Conservation (phyloP, 257 asterid genomes). For the Dorcoceras hygrometricum region DNA sequence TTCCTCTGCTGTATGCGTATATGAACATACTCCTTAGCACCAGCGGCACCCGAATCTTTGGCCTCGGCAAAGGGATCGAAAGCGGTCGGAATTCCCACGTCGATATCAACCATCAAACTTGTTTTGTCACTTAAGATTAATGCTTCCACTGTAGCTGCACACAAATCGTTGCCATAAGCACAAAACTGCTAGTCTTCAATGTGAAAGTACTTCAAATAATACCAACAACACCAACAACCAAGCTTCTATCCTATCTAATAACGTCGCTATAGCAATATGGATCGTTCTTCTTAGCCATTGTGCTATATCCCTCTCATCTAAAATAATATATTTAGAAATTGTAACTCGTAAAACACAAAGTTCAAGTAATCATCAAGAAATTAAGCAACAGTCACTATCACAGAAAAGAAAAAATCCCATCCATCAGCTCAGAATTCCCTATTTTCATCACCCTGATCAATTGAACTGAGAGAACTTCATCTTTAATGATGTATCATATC, state of each 20-base stretch:
- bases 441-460: background rate
- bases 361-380: no score
- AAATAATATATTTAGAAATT: no score
- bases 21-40: constrained; percentile 77
- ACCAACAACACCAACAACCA: no score
- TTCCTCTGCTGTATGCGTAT: constrained; percentile 85
- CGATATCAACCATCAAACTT: constrained; percentile 69
- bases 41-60: constrained; percentile 55
- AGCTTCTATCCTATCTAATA: no score
- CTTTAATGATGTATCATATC: background rate
- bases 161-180: constrained; percentile 5
- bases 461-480: no score
- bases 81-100: constrained; percentile 56
- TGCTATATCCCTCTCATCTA: no score
- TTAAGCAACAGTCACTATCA: no score
- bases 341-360: no score
- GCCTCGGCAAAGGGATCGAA: constrained; percentile 82
- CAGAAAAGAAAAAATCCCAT: no score
- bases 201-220: no score
- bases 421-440: background rate
- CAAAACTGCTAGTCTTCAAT: background rate
- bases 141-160: background rate
- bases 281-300: no score
- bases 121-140: constrained; percentile 1
- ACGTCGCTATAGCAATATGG: no score